Conservation (phyloP, 176 grass and related monocot genomes). For the Echinochloa phyllopogon region DNA sequence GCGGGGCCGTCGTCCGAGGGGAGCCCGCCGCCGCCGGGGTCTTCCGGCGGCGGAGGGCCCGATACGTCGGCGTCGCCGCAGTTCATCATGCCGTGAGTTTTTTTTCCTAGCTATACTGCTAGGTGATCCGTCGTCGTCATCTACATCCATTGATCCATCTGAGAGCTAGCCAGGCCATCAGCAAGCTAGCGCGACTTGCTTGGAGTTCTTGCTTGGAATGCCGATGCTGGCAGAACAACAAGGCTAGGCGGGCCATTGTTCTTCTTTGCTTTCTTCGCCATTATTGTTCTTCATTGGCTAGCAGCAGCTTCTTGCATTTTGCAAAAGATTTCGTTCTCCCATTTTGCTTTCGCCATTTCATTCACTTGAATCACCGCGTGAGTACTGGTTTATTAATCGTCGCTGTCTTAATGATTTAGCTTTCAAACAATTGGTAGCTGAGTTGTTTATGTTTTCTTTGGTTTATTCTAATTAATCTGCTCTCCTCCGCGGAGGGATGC, state of each 20-base stretch:
- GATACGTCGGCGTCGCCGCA: conserved; percentile 46
- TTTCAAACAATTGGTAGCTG: conserved; percentile 29
- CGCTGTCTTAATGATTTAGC: conserved; percentile 42
- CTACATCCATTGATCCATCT: conserved; percentile 36
- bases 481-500: neutral
- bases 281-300: neutral
- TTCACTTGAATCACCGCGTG: conserved; percentile 44
- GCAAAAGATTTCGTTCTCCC: conserved; percentile 38
- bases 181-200: neutral
- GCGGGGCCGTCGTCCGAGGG: conserved; percentile 64
- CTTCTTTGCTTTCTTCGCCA: conserved; percentile 20
- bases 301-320: conserved; percentile 44
- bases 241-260: conserved; percentile 16
- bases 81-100: conserved; percentile 73
- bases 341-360: conserved; percentile 45
- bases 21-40: conserved; percentile 50
- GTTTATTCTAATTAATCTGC: conserved; percentile 33
- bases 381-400: conserved; percentile 45
- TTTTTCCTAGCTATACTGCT: conserved; percentile 4
- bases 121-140: conserved; percentile 27
- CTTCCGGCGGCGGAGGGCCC: conserved; percentile 40
- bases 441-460: conserved; percentile 9
- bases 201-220: conserved; percentile 46
- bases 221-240: conserved; percentile 24
- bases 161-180: conserved; percentile 15